phyloP scores from a whole-genome alignment of 176 grass and related monocot species.

The Dendrocalamus sinicus region DNA sequence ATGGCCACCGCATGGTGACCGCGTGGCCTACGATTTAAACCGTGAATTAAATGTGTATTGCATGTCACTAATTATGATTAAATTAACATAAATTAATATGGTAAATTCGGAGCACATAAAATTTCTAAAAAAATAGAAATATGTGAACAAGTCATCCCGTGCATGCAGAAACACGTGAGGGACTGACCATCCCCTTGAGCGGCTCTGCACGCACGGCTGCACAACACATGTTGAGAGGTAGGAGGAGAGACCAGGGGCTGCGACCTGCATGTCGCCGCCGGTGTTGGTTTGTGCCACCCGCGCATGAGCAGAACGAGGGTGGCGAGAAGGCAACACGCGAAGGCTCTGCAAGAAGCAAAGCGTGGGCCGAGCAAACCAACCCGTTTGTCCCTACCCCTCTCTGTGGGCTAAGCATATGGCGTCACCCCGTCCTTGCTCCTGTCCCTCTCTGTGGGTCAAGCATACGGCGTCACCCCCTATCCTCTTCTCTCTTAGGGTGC shows the following conservation, averaged over 20 bases:
- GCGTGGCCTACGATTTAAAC: no score
- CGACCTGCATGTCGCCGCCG: no score
- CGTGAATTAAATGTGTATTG: no score
- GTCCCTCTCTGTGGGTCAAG: conserved; percentile 2
- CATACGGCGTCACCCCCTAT: conserved; percentile 41
- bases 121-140: no score
- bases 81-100: no score
- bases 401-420: conserved; percentile 31
- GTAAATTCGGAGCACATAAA: no score
- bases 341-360: background rate
- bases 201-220: background rate
- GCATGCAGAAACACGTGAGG: background rate
- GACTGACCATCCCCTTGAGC: background rate
- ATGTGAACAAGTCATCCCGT: background rate
- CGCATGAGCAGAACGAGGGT: background rate
- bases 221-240: no score
- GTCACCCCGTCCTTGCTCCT: conserved; percentile 13
- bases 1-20: no score
- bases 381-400: conserved; percentile 13
- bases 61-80: no score
- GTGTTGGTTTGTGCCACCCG: background rate
- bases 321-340: background rate
- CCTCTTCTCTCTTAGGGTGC: background rate
- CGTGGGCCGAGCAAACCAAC: background rate
- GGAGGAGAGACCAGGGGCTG: no score